Evolutionary conservation across 192 early-diverging fungal genomes (phyloP), one percentile per base, ranked within the genome.

Genomic region (Gigaspora rosea): DNA sequence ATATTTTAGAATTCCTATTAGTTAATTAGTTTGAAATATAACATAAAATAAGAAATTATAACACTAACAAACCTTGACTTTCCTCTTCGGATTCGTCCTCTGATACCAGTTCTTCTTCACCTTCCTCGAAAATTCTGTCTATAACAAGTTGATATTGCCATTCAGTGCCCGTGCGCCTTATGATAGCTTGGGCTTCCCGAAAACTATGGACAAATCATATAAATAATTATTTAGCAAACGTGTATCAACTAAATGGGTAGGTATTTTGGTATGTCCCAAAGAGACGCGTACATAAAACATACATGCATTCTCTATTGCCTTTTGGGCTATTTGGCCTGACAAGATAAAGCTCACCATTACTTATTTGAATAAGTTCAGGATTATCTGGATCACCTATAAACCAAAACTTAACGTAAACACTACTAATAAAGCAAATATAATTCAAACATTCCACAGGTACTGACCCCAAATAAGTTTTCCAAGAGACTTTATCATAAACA

Each of bases 141-240:
- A 91, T 86, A 1, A 94, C 86, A n/a, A 97, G 81, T 75, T 92
- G 88, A 81, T 90, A 96, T 71, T 93, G 91, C 81, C 84, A 87
- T 27, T 85, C 78, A 35, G 79, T 75, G 49, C 85, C 68, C 5
- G 96, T 93, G 51, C 90, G 86, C 4, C 90, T 86, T 66, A 98
- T 87, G 15, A 86, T 82, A 8, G 91, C 87, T 72, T 83, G 80
- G 15, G 91, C 88, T 73, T 95, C 88, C 27, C 84, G 85, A 80
- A 89, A 96, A 62, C 90, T 81, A 77, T 12, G n/a, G 3, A 50
- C 66, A 32, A 32, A 5, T 32, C 48, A n/a, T 22, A 27, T 48
- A 33, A n/a, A 59, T 57, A 35, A 15, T 20, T 4, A 66, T 35
- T 2, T 65, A 58, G 54, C 47, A 20, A 3, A n/a, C 49, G 35